These are phyloP conservation scores for Helminthosporium solani DNA, from an alignment of 2,329 filamentous ascomycete genomes.

Conservation along the genomic window DNA sequence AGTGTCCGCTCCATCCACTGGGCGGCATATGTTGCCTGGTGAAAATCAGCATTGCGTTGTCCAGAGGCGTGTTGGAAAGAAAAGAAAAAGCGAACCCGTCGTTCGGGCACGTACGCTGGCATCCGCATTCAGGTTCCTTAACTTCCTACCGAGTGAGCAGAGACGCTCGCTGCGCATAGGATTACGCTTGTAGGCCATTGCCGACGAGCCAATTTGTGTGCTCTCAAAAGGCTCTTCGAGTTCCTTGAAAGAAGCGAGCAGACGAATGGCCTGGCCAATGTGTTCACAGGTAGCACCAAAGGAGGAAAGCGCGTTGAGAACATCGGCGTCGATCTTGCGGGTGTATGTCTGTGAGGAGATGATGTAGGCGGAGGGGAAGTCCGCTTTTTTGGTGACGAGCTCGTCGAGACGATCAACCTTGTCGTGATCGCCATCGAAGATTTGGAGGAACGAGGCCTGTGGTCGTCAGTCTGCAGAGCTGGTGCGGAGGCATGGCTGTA, in stretches of 20 bases:
- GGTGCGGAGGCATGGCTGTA: too few relatives aligned
- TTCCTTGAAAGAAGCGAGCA: conserved; percentile 75
- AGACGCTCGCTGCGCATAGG: conserved; percentile 62
- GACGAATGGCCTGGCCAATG: conserved; percentile 72
- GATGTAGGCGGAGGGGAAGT: conserved; percentile 61
- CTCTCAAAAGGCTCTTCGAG: conserved; percentile 82
- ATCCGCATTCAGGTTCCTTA: conserved; percentile 56
- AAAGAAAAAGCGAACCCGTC: too few relatives aligned
- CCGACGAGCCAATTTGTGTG: conserved; percentile 56
- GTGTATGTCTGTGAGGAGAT: conserved; percentile 75
- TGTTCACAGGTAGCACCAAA: conserved; percentile 77
- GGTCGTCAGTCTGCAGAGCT: conserved; percentile 1
- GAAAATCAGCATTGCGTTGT: conserved; percentile 35
- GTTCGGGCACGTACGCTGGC: conserved; percentile 49
- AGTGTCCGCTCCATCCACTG: conserved; percentile 80
- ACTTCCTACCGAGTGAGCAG: conserved; percentile 58
- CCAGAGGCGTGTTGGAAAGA: too few relatives aligned
- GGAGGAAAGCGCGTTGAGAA: conserved; percentile 78
- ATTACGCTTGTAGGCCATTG: conserved; percentile 66
- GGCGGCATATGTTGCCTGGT: conserved; percentile 60
- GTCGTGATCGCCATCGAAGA: conserved; percentile 61
- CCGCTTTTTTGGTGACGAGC: conserved; percentile 65
- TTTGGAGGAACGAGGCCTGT: conserved; percentile 71
- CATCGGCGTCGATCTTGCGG: conserved; percentile 76
- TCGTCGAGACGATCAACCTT: conserved; percentile 65